Base-by-base conservation (phyloP, 768 basidiomycete genomes). In the Pleurotus salmoneostramineus region DNA sequence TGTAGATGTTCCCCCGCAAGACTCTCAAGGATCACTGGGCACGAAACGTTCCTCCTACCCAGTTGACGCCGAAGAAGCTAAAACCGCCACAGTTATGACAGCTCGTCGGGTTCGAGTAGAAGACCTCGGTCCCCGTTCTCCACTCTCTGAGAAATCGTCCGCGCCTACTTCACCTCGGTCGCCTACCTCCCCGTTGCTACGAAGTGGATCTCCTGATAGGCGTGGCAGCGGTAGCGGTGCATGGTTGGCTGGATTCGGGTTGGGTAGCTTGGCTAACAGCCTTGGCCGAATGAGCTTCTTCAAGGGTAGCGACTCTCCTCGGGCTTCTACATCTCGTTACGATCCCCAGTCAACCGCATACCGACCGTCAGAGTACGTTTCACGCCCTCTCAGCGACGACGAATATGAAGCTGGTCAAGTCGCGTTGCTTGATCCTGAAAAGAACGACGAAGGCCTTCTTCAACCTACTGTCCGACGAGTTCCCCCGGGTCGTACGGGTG, bases 281-380 rank as follows among this genome's bases (percentile, higher is more conserved):
- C 68, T 85, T 2, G 77, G 79, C 2, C 75, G 85, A 36, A 60
- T 77, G 59, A 86, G 83, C 61, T 88, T 87, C 86, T 85, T 89
- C 68, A 78, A 72, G 61, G 76, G 65, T 57, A 58, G 59, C 15
- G 70, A 68, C 35, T 66, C 65, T 4, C 65, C 63, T 6, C 45
- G 64, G 12, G 67, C 72, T 0, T 66, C 68, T 7, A 71, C 50
- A 2, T 27, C 40, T 4, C 52, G 37, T 15, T 55, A 17, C 37
- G 59, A 43, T 42, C 58, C 34, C 43, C 52, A 42, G 2, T 33
- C 43, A 33, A 61, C 62, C 11, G 35, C 35, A n/a, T 15, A 62
- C n/a, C 66, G 69, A 3, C 31, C 57, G n/a, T 62, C 60, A 6
- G 69, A 65, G 15, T 64, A 60, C 2, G 61, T 66, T 14, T 61